Conservation (phyloP, 192 early-diverging fungal species). For the Borealophlyctis nickersoniae region DNA sequence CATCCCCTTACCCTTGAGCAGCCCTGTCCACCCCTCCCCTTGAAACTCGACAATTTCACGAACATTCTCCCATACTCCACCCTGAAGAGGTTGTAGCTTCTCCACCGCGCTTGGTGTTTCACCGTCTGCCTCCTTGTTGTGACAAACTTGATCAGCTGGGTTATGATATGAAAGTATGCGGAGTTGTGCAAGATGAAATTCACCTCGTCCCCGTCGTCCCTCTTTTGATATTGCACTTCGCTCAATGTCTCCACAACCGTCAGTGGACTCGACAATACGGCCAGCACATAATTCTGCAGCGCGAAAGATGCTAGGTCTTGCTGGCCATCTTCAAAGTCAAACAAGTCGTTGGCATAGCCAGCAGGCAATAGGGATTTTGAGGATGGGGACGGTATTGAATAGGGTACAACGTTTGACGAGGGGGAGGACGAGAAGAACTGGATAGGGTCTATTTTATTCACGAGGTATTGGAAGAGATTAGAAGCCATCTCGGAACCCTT, state of each 20-base stretch:
- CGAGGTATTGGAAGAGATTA: no score
- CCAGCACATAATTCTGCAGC: slow-evolving; percentile 33
- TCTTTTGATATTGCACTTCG: slow-evolving; percentile 40
- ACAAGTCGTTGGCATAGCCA: neutral
- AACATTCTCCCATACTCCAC: slow-evolving; percentile 37
- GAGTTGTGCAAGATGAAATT: no score
- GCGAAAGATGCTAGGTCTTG: slow-evolving; percentile 29
- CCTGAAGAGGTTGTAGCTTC: slow-evolving; percentile 27
- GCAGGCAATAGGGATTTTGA: neutral
- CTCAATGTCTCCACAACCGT: slow-evolving; percentile 47
- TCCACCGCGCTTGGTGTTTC: no score
- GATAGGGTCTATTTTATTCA: slow-evolving; percentile 21
- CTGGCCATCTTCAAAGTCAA: slow-evolving; percentile 9
- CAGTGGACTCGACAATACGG: slow-evolving; percentile 44
- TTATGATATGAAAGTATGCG: no score
- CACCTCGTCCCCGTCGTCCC: slow-evolving; percentile 4
- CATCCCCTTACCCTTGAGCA: slow-evolving; percentile 36
- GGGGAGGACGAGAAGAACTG: slow-evolving; percentile 18
- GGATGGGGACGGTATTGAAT: neutral
- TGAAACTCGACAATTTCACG: slow-evolving; percentile 37
- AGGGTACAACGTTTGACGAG: slow-evolving; percentile 7
- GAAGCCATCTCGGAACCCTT: no score
- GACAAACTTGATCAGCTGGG: no score
- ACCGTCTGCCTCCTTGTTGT: no score
- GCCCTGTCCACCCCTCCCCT: slow-evolving; percentile 28